These are phyloP conservation scores for Xylariales sp. DNA, from an alignment of 2,329 filamentous ascomycete species.

Conservation along the genomic window DNA sequence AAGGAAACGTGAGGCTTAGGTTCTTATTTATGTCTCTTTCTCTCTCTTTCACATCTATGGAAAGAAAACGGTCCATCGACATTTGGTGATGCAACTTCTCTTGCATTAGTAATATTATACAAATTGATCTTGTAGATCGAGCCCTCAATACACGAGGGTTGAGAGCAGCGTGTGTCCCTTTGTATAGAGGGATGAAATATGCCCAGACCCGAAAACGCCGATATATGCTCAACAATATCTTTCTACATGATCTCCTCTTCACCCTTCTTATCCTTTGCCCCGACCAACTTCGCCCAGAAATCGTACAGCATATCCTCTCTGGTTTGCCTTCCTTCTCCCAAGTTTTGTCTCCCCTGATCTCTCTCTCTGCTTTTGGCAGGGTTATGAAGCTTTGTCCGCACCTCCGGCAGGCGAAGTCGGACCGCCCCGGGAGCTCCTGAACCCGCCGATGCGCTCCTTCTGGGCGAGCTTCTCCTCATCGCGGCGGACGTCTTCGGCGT, in stretches of 20 bases:
- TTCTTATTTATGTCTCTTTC: too few species aligned
- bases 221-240: slow-evolving; percentile 5
- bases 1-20: too few species aligned
- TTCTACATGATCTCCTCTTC: neutral
- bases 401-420: too few species aligned
- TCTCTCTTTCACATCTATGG: too few species aligned
- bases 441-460: slow-evolving; percentile 52
- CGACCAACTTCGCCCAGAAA: too few species aligned
- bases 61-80: too few species aligned
- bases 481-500: slow-evolving; percentile 42
- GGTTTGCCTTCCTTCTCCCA: neutral
- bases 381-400: neutral
- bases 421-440: slow-evolving; percentile 1
- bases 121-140: neutral
- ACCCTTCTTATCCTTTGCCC: neutral
- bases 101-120: neutral
- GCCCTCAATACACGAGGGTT: neutral
- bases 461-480: slow-evolving; percentile 47
- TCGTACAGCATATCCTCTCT: neutral
- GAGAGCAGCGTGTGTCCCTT: slow-evolving; percentile 4
- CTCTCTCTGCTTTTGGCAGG: neutral
- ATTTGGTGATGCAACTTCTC: too few species aligned
- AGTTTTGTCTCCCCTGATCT: neutral
- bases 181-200: neutral
- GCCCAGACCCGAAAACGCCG: slow-evolving; percentile 1